Evolutionary conservation across 768 basidiomycete species (phyloP).

Genomic region (Suillus plorans): DNA sequence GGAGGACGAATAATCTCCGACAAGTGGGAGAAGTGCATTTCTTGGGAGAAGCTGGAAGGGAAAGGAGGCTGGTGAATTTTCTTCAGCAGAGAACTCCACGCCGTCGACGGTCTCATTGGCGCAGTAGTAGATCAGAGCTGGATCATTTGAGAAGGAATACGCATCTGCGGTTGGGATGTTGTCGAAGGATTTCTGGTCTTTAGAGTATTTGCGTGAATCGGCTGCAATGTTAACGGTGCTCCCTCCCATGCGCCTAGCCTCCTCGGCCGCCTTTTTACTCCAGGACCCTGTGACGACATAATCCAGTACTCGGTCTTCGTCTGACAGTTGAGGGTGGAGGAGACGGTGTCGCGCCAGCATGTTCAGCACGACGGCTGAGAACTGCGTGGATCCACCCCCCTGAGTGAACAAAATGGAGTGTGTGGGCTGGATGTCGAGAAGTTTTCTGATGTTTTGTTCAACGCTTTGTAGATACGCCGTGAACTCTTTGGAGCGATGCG

Average conservation of each 20-base stretch:
- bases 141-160: slow-evolving; percentile 76
- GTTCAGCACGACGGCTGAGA: slow-evolving; percentile 90
- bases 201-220: slow-evolving; percentile 62
- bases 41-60: slow-evolving; percentile 75
- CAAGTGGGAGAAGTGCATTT: slow-evolving; percentile 68
- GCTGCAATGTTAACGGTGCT: slow-evolving; percentile 66
- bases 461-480: slow-evolving; percentile 60
- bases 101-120: slow-evolving; percentile 99
- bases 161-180: slow-evolving; percentile 71
- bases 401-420: slow-evolving; percentile 92
- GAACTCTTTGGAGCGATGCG: slow-evolving; percentile 93
- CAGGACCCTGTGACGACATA: slow-evolving; percentile 93
- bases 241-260: slow-evolving; percentile 70
- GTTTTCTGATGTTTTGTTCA: slow-evolving; percentile 66
- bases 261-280: slow-evolving; percentile 84
- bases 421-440: slow-evolving; percentile 79
- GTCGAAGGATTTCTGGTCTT: slow-evolving; percentile 71
- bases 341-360: slow-evolving; percentile 84
- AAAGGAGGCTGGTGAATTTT: slow-evolving; percentile 62
- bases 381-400: slow-evolving; percentile 91
- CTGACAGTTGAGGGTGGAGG: slow-evolving; percentile 56
- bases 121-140: slow-evolving; percentile 96
- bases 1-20: slow-evolving; percentile 93
- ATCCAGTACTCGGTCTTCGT: slow-evolving; percentile 67
- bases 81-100: slow-evolving; percentile 74